phyloP scores from a whole-genome alignment of 2,329 filamentous ascomycete species.

The Cylindrodendrum hubeiense region DNA sequence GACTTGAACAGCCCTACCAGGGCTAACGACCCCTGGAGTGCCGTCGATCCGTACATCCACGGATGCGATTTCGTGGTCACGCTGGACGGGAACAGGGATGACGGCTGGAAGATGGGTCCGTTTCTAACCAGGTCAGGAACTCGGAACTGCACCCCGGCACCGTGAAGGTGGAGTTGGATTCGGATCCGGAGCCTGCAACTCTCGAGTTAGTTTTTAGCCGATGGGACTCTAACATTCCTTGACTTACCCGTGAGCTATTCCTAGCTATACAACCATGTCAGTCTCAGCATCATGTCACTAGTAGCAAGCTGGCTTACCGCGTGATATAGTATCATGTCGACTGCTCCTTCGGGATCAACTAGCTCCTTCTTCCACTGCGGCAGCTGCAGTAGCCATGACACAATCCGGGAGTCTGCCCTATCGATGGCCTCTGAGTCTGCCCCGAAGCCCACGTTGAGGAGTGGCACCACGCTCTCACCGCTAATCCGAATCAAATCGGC shows the following conservation, averaged over 20 bases:
- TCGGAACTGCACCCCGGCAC: slow-evolving; percentile 9
- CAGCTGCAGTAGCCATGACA: slow-evolving; percentile 35
- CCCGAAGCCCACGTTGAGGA: slow-evolving; percentile 26
- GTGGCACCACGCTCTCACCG: slow-evolving; percentile 25
- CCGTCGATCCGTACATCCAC: slow-evolving; percentile 19
- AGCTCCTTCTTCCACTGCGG: slow-evolving; percentile 28
- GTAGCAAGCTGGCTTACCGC: slow-evolving; percentile 31
- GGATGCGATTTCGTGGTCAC: background rate
- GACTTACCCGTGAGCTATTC: slow-evolving; percentile 39
- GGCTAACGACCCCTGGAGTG: slow-evolving; percentile 32
- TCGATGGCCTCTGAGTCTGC: slow-evolving; percentile 22
- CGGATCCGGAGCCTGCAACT: slow-evolving; percentile 36
- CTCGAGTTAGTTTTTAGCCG: background rate
- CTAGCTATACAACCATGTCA: slow-evolving; percentile 32
- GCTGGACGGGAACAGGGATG: slow-evolving; percentile 1
- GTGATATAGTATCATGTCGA: slow-evolving; percentile 41
- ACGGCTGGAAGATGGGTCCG: slow-evolving; percentile 11
- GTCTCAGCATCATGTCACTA: background rate
- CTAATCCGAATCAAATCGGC: slow-evolving; percentile 38
- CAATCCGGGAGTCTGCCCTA: slow-evolving; percentile 29
- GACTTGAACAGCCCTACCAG: slow-evolving; percentile 34
- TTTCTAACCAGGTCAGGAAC: slow-evolving; percentile 6
- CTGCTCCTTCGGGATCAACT: slow-evolving; percentile 31
- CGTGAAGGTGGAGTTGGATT: slow-evolving; percentile 31
- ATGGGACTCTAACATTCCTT: background rate